Conservation (phyloP, 108 stramenopile species). For the Nitzschia putrida region DNA sequence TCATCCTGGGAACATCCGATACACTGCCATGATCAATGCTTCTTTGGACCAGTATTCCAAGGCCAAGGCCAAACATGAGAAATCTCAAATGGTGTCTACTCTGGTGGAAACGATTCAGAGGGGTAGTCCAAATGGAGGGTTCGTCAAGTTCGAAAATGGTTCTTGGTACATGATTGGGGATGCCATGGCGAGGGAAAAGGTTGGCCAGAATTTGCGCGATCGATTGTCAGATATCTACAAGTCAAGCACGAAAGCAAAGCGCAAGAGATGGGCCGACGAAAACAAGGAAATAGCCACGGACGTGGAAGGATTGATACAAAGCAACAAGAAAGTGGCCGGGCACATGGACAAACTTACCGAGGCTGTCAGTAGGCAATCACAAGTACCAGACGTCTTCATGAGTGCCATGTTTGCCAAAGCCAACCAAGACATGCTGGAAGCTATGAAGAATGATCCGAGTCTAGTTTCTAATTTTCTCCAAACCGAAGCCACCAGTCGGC, state of each 20-base stretch:
- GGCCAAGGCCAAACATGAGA: background rate
- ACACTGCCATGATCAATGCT: background rate
- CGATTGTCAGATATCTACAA: slow-evolving; percentile 22
- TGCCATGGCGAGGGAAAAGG: slow-evolving; percentile 35
- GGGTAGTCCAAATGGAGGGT: background rate
- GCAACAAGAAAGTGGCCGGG: background rate
- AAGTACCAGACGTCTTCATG: background rate
- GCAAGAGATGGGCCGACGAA: background rate
- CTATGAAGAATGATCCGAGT: background rate
- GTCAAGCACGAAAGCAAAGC: slow-evolving; percentile 39
- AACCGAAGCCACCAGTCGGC: background rate
- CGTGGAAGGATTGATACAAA: background rate
- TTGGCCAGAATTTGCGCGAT: slow-evolving; percentile 44
- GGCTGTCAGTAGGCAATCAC: background rate
- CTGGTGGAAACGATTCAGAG: background rate
- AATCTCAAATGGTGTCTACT: background rate
- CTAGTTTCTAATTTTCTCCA: background rate
- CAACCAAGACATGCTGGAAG: background rate
- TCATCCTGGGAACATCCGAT: slow-evolving; percentile 2
- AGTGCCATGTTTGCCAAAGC: background rate
- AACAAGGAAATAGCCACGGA: background rate
- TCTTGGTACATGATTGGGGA: slow-evolving; percentile 29
- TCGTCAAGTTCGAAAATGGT: slow-evolving; percentile 3
- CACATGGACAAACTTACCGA: background rate
- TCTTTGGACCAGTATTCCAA: background rate